phyloP scores from a whole-genome alignment of 106 monocot genomes.

The Phalaenopsis aphrodite region DNA sequence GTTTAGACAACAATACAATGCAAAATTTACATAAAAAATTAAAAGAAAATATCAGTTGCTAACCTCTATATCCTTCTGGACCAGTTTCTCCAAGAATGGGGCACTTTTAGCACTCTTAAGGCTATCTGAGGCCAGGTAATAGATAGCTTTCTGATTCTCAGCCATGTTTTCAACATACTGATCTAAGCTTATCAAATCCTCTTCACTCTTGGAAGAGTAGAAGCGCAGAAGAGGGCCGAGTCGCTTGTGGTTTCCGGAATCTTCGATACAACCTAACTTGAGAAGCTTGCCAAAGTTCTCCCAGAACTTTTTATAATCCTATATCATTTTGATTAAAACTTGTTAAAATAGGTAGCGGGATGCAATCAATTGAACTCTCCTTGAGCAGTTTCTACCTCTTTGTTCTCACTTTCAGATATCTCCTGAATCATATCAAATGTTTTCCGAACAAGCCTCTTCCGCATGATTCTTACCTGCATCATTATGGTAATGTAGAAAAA shows the following conservation, averaged over 20 bases:
- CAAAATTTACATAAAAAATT: neutral
- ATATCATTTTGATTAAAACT: conserved; percentile 1
- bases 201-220: conserved; percentile 80
- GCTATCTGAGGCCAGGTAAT: conserved; percentile 90
- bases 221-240: conserved; percentile 72
- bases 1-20: neutral
- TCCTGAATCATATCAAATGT: conserved; percentile 99
- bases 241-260: conserved; percentile 90
- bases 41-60: neutral
- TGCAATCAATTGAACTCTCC: neutral
- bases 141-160: conserved; percentile 91
- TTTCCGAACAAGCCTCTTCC: conserved; percentile 96
- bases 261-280: conserved; percentile 93
- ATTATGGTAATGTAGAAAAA: neutral
- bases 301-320: conserved; percentile 98
- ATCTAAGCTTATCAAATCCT: conserved; percentile 85
- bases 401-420: conserved; percentile 70
- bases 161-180: conserved; percentile 85
- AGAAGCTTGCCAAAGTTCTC: conserved; percentile 97
- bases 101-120: conserved; percentile 93
- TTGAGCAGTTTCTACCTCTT: conserved; percentile 48
- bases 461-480: conserved; percentile 87
- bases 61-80: conserved; percentile 93
- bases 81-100: conserved; percentile 84
- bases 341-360: neutral